phyloP scores from a whole-genome alignment of 176 grass and related monocot genomes.

The Leersia perrieri region DNA sequence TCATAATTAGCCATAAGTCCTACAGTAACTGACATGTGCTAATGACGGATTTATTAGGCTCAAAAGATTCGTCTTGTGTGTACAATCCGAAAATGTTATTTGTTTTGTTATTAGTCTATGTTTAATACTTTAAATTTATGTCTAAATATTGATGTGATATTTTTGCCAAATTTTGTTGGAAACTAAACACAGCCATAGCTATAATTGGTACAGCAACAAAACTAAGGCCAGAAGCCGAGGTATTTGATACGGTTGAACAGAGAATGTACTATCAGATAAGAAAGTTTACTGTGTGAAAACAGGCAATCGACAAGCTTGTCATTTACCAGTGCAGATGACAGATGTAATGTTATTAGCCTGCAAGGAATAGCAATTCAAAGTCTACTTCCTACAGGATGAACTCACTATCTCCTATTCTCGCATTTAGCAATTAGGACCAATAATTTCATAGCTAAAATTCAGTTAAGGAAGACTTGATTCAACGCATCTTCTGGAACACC shows the following conservation, averaged over 20 bases:
- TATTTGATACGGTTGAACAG: neutral
- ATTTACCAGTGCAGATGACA: neutral
- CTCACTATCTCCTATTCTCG: neutral
- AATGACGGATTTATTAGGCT: no score
- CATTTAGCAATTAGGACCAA: neutral
- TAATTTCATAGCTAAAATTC: neutral
- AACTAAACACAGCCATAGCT: no score
- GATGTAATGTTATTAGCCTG: neutral
- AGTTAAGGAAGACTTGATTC: neutral
- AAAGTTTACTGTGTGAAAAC: neutral
- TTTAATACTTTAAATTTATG: no score
- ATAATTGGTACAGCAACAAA: conserved; percentile 19
- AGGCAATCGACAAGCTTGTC: neutral
- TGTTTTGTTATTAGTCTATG: no score
- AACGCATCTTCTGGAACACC: neutral
- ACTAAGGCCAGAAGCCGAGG: neutral
- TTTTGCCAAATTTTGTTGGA: no score
- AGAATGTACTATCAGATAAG: neutral
- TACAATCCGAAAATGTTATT: no score
- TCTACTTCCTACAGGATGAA: neutral
- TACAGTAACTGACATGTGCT: no score
- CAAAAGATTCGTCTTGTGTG: no score
- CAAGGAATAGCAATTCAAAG: neutral
- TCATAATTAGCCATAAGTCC: no score
- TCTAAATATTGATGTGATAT: no score